Evolutionary conservation across 768 basidiomycete genomes (phyloP), one percentile per base, ranked within the genome.

Genomic region (Cystofilobasidium bisporidii): DNA sequence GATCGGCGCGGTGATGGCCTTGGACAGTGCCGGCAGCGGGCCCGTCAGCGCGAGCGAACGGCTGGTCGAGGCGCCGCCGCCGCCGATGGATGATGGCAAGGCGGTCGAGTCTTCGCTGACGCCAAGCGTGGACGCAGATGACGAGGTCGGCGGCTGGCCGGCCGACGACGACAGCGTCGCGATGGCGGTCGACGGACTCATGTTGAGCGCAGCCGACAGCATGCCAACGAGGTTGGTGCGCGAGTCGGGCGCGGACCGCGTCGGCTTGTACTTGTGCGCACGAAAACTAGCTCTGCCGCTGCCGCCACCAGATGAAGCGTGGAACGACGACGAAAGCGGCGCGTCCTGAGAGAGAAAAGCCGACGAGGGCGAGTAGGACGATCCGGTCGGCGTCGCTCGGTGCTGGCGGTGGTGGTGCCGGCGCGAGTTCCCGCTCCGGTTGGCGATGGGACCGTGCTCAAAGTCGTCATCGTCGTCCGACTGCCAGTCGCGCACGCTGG

Each of bases 211-310:
- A 24, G 62, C 62, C 4, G 22, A 38, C 30, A 45, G 41, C 64
- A 65, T 58, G 20, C 53, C 64, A 0, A 53, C 53, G 55, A 65
- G 64, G 57, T 65, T 65, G 38, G 55, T n/a, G 6, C 64, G 53
- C 57, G 64, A 65, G 57, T 55, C 55, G n/a, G 64, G 64, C 40
- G 64, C 64, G 12, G 64, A 65, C 22, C 55, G 53, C 11, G 56
- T 45, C 40, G 64, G n/a, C 56, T 59, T 57, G 22, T 30, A 58
- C 33, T 40, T 45, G 1, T 40, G 28, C 14, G 48, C 50, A 20
- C 45, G 48, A 5, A 12, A 36, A 12, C 36, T 36, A 12, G 6
- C 12, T 12, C 36, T 36, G 36, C 6, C 36, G 36, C 36, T 5
- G 36, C 6, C 36, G 36, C 36, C 6, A 12, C 12, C 5, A 5